phyloP scores from a whole-genome alignment of 345 rosid genomes.

The Bruguiera sexangula region DNA sequence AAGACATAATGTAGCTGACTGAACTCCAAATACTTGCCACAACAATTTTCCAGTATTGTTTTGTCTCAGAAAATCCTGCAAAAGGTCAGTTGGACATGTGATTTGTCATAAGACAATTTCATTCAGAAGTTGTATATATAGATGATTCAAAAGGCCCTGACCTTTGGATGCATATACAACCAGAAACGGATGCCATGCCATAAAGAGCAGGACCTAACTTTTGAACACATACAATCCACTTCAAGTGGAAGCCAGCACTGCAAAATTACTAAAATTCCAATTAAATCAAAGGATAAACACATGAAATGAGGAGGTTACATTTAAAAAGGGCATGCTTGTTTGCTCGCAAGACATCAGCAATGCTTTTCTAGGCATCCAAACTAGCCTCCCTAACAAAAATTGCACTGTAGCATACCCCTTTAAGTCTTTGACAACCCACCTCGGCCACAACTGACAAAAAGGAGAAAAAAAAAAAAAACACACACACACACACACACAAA shows the following conservation, averaged over 20 bases:
- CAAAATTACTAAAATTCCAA: slow-evolving; percentile 14
- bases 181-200: slow-evolving; percentile 78
- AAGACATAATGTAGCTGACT: slow-evolving; percentile 76
- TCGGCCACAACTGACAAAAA: neutral
- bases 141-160: slow-evolving; percentile 21
- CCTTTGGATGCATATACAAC: slow-evolving; percentile 99
- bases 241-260: slow-evolving; percentile 94
- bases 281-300: neutral
- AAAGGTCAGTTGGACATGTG: slow-evolving; percentile 10
- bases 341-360: no score
- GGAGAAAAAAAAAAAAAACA: neutral
- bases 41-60: slow-evolving; percentile 94
- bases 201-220: slow-evolving; percentile 49
- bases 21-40: slow-evolving; percentile 85
- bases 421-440: no score
- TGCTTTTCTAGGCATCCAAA: no score
- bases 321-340: no score
- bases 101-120: neutral
- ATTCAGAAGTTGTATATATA: neutral
- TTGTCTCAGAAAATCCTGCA: slow-evolving; percentile 86
- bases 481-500: neutral
- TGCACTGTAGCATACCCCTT: no score
- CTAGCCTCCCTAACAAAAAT: no score
- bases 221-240: slow-evolving; percentile 90
- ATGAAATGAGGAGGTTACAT: no score